Percentiles rank a stretch among this genome's conserved stretches.
phyloP scores from a whole-genome alignment of 1,284 basidiomycete species.

The Malassezia cuniculi region DNA sequence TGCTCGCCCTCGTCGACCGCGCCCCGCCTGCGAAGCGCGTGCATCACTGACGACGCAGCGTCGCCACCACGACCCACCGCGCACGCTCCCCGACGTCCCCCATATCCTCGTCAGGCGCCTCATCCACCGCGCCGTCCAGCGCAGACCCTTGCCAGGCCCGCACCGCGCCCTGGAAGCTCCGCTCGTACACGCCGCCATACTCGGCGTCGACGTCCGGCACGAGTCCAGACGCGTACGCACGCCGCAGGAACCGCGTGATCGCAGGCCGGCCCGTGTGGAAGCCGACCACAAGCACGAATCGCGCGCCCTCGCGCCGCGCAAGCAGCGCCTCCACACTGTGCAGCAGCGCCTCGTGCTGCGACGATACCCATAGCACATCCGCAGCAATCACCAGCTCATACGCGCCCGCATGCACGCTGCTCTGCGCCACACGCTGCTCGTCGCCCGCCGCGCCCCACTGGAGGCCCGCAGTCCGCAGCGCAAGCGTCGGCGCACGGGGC shows the following conservation, averaged over 20 bases:
- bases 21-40: not conserved
- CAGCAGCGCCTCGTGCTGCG: constrained; percentile 27
- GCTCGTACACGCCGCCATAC: constrained; percentile 26
- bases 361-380: constrained; percentile 40
- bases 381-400: constrained; percentile 27
- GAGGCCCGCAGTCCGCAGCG: constrained; percentile 6
- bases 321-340: constrained; percentile 27
- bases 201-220: constrained; percentile 19
- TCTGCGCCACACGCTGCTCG: constrained; percentile 3
- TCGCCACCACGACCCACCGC: constrained; percentile 32
- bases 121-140: not conserved
- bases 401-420: not conserved
- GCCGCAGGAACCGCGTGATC: constrained; percentile 24
- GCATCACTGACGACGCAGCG: constrained; percentile 15
- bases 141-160: constrained; percentile 9
- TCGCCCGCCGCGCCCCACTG: constrained; percentile 11
- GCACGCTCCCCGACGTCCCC: constrained; percentile 32
- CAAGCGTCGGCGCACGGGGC: not conserved
- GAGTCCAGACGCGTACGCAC: constrained; percentile 11
- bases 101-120: constrained; percentile 26
- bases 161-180: constrained; percentile 17
- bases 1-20: constrained; percentile 20
- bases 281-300: constrained; percentile 28
- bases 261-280: constrained; percentile 39
- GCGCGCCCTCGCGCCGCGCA: constrained; percentile 12